Conservation (phyloP, 352 stramenopile species). For the Phytophthora boehmeriae region DNA sequence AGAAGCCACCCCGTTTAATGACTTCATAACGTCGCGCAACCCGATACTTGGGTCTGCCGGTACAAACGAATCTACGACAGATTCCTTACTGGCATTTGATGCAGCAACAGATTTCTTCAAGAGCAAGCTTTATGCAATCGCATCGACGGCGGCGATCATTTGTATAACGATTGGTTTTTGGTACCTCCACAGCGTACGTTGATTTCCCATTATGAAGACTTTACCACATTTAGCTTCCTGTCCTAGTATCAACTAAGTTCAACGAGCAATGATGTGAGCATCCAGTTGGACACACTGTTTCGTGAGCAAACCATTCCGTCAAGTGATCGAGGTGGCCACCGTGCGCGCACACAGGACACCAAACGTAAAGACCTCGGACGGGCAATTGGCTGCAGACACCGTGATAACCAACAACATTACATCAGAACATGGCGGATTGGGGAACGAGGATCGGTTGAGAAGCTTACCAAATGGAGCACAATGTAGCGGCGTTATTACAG, state of each 20-base stretch:
- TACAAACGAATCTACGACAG: conserved; percentile 13
- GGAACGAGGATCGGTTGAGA: background rate
- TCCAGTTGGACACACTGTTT: conserved; percentile 75
- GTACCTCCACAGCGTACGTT: conserved; percentile 27
- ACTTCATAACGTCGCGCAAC: conserved; percentile 11
- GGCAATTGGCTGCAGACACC: conserved; percentile 67
- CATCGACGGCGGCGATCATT: conserved; percentile 27
- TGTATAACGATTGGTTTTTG: conserved; percentile 23
- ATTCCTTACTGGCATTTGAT: conserved; percentile 14
- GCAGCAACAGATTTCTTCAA: conserved; percentile 16
- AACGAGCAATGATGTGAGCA: conserved; percentile 76
- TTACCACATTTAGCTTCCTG: conserved; percentile 7
- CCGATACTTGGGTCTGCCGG: conserved; percentile 1
- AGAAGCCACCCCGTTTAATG: conserved; percentile 26
- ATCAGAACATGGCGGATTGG: conserved; percentile 9
- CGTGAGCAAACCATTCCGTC: conserved; percentile 77
- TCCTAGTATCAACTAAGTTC: conserved; percentile 33
- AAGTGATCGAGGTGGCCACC: conserved; percentile 88
- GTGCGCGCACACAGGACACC: conserved; percentile 92
- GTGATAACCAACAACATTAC: background rate
- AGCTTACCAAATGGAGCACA: conserved; percentile 87
- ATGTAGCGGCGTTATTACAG: conserved; percentile 76
- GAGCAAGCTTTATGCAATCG: conserved; percentile 11
- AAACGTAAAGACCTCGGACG: conserved; percentile 90
- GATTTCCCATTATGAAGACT: conserved; percentile 2